phyloP scores from a whole-genome alignment of 1,284 basidiomycete genomes.

The Laetiporus sulphureus region DNA sequence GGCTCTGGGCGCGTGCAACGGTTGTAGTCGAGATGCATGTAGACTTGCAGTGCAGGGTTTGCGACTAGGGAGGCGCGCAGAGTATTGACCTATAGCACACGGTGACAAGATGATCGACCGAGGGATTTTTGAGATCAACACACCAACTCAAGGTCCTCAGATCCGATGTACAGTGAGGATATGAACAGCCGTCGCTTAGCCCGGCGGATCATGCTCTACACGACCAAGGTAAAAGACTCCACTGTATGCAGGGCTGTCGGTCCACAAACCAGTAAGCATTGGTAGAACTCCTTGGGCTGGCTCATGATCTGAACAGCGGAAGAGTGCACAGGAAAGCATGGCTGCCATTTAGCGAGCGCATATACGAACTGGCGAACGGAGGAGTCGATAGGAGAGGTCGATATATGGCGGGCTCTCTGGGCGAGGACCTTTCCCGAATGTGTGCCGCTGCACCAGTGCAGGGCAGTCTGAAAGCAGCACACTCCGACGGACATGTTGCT shows the following conservation, averaged over 20 bases:
- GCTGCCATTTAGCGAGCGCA: constrained; percentile 28
- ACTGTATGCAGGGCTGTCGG: not conserved
- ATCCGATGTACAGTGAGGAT: constrained; percentile 52
- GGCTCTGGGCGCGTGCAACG: constrained; percentile 84
- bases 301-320: constrained; percentile 30
- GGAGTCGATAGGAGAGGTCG: constrained; percentile 21
- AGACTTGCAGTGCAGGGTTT: constrained; percentile 61
- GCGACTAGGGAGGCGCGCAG: constrained; percentile 52
- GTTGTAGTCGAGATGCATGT: constrained; percentile 84
- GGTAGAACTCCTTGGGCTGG: constrained; percentile 33
- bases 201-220: constrained; percentile 64
- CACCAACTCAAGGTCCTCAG: constrained; percentile 29
- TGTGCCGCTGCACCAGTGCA: too few species aligned
- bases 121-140: constrained; percentile 9
- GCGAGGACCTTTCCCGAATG: too few species aligned
- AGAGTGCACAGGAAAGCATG: constrained; percentile 31
- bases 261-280: constrained; percentile 31
- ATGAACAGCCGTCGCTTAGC: constrained; percentile 79
- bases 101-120: not conserved
- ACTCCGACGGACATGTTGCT: too few species aligned
- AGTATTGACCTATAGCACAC: constrained; percentile 55
- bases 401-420: too few species aligned
- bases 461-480: not conserved
- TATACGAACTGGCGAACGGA: constrained; percentile 21
- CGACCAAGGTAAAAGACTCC: not conserved